These are phyloP conservation scores for Periconia macrospinosa DNA, from an alignment of 2,329 filamentous ascomycete genomes.

Conservation along the genomic window DNA sequence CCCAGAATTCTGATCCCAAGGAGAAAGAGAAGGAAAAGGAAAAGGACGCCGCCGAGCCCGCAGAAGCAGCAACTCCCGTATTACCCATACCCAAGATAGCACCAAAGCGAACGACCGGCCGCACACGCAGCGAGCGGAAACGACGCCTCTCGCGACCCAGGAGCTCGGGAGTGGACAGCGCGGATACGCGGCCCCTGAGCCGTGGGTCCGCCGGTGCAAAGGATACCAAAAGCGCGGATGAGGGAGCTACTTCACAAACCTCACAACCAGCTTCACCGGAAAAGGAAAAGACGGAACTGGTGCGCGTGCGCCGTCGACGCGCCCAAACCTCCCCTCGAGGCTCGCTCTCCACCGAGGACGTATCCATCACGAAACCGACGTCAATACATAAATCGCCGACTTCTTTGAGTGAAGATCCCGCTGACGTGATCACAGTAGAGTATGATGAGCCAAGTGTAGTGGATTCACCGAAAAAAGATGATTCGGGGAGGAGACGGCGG, in stretches of 20 bases:
- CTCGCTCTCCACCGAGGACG: slow-evolving; percentile 37
- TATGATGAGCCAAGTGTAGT: slow-evolving; percentile 23
- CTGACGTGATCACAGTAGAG: slow-evolving; percentile 31
- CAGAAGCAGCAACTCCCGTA: background rate
- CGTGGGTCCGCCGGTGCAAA: slow-evolving; percentile 33
- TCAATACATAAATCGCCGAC: slow-evolving; percentile 26
- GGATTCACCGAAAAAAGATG: slow-evolving; percentile 19
- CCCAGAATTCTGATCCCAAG: slow-evolving; percentile 15
- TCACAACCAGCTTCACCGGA: slow-evolving; percentile 19
- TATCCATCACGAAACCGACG: slow-evolving; percentile 19
- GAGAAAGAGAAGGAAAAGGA: background rate
- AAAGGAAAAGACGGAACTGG: slow-evolving; percentile 25
- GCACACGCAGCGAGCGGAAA: slow-evolving; percentile 21
- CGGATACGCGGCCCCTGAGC: slow-evolving; percentile 35
- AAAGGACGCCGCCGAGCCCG: slow-evolving; percentile 10
- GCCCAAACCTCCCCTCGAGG: slow-evolving; percentile 33
- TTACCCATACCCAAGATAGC: slow-evolving; percentile 12
- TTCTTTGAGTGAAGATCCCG: slow-evolving; percentile 22
- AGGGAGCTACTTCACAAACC: slow-evolving; percentile 12
- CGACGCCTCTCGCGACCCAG: slow-evolving; percentile 33
- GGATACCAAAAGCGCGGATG: slow-evolving; percentile 22
- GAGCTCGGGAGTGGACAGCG: slow-evolving; percentile 35
- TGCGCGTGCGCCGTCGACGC: slow-evolving; percentile 31
- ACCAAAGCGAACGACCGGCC: slow-evolving; percentile 31
- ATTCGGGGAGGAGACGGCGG: slow-evolving; percentile 31